Conservation (phyloP, 768 basidiomycete species). For the Fibroporia radiculosa region DNA sequence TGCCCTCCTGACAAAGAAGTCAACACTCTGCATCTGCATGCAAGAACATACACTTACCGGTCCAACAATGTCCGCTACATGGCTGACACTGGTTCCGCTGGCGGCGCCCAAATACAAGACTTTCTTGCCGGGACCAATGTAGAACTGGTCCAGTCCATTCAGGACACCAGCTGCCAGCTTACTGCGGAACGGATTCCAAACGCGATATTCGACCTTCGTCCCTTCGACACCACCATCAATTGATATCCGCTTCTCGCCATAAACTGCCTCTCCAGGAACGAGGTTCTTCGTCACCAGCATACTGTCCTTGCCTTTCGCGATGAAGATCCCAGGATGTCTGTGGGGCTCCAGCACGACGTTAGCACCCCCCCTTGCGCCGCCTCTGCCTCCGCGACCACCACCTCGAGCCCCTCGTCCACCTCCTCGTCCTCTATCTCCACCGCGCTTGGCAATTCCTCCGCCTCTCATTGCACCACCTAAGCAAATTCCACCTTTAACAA, state of each 20-base stretch:
- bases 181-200: conserved; percentile 98
- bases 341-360: conserved; percentile 94
- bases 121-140: conserved; percentile 88
- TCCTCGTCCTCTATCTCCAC: conserved; percentile 24
- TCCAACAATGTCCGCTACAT: conserved; percentile 98
- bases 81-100: conserved; percentile 94
- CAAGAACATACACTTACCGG: conserved; percentile 50
- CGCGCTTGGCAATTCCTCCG: conserved; percentile 31
- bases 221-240: conserved; percentile 69
- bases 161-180: conserved; percentile 97
- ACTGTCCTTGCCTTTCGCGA: conserved; percentile 96
- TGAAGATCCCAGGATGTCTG: conserved; percentile 89
- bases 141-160: conserved; percentile 91
- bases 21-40: conserved; percentile 7
- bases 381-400: conserved; percentile 45
- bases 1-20: conserved; percentile 60
- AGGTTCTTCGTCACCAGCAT: conserved; percentile 97
- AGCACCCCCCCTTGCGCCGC: conserved; percentile 74
- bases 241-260: conserved; percentile 95
- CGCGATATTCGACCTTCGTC: conserved; percentile 92
- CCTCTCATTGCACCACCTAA: conserved; percentile 4
- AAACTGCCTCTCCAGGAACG: conserved; percentile 95
- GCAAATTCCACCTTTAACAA: conserved; percentile 19
- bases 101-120: conserved; percentile 98
- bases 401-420: conserved; percentile 23